Base-by-base conservation (phyloP, 192 early-diverging fungal species). In the Coemansia sp. region DNA sequence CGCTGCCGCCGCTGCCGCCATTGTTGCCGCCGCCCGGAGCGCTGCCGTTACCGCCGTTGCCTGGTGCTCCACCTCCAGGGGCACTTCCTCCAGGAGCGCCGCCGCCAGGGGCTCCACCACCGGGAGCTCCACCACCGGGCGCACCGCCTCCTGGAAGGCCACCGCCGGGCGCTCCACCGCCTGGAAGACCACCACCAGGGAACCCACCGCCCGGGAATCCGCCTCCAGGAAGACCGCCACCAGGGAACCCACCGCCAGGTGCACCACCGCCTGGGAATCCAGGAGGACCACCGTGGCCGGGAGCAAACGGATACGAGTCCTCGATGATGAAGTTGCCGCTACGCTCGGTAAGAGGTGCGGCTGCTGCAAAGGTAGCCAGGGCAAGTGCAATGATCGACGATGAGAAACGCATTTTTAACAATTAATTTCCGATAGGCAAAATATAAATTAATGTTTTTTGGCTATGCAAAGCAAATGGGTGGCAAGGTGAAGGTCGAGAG, bases 331-430 rank as follows among this genome's bases (percentile, higher is more conserved):
- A 68, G 64, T 57, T 65, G 39, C 43, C 57, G 18, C 73, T 63
- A 48, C 64, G 64, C 21, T 15, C 1, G 32, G 53, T 45, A n/a
- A 64, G 3, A 9, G 72, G 72, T 9, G 63, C 56, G 10, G 72
- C 72, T 38, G 63, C 66, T 15, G 58, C 72, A 53, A 74, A 45
- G 37, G 72, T 60, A 15, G 72, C 72, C 15, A 68, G 42, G 10
- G 56, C 38, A 26, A 74, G 59, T 4, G 72, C 67, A 39, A 64
- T 39, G 56, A 69, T 26, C 41, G 72, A 69, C 4, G 63, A 68
- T 15, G 72, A 69, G 65, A 74, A 59, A 19, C 72, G 72, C 72
- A 74, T 74, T 64, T 68, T 74, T 69, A 18, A 45, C 9, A 4
- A 45, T 45, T 45, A 45, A 15, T 56, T 57, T 56, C 52, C 1